These are phyloP conservation scores for Coccomyxa sp. DNA, from an alignment of 139 green algal species.

Conservation along the genomic window DNA sequence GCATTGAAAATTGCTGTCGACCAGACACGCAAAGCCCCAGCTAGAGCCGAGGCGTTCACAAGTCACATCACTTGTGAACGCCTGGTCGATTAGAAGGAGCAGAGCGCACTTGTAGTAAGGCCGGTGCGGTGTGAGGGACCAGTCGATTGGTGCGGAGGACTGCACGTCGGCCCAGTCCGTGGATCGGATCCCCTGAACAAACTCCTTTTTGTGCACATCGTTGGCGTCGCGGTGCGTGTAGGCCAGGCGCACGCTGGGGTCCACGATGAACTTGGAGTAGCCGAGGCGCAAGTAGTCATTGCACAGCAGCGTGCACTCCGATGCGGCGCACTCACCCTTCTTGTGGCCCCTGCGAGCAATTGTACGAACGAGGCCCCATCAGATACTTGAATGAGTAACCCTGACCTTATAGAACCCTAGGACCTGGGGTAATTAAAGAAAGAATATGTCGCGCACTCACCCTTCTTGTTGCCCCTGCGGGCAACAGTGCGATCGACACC, in stretches of 20 bases:
- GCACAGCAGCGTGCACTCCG: constrained; percentile 57
- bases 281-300: constrained; percentile 43
- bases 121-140: background rate
- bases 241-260: constrained; percentile 42
- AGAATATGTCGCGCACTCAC: too few relatives aligned
- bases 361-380: too few relatives aligned
- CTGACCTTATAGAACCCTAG: too few relatives aligned
- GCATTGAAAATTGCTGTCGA: too few relatives aligned
- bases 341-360: background rate
- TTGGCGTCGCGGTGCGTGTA: constrained; percentile 16
- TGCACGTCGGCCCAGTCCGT: constrained; percentile 5
- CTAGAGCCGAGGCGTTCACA: too few relatives aligned
- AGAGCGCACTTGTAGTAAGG: constrained; percentile 29
- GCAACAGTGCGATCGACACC: too few relatives aligned
- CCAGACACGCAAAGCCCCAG: too few relatives aligned
- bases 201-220: constrained; percentile 3
- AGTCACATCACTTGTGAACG: too few relatives aligned
- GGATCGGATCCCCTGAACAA: background rate
- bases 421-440: too few relatives aligned
- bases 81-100: too few relatives aligned
- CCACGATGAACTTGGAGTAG: constrained; percentile 38
- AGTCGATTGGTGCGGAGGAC: constrained; percentile 4
- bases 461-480: too few relatives aligned
- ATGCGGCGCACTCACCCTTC: constrained; percentile 39
- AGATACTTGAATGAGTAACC: too few relatives aligned